phyloP scores from a whole-genome alignment of 179 eudicot genomes.

The Silene noctiflora region DNA sequence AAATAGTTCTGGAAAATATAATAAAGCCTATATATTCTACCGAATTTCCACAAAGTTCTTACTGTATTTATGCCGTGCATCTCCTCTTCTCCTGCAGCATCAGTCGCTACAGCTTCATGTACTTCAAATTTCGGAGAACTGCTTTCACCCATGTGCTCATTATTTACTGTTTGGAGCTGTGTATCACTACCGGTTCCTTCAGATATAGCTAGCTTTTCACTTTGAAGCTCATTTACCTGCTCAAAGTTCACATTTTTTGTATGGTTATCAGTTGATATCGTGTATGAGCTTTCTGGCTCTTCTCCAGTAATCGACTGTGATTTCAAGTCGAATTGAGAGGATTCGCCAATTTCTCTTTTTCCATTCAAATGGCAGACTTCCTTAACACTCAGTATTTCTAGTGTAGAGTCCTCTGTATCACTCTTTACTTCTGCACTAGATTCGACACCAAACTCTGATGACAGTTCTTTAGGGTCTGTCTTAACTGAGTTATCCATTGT shows the following conservation, averaged over 20 bases:
- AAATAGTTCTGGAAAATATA: neutral
- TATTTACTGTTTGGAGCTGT: neutral
- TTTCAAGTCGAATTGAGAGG: neutral
- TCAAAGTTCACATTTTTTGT: no score
- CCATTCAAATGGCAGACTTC: neutral
- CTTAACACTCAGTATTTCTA: neutral
- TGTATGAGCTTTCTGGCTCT: slow-evolving; percentile 1
- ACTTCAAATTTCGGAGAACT: neutral
- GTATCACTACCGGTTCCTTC: slow-evolving; percentile 5
- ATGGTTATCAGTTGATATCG: no score
- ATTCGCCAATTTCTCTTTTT: neutral
- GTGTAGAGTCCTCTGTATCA: neutral
- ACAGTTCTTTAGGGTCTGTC: neutral
- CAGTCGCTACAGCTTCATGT: slow-evolving; percentile 7
- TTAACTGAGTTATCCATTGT: neutral
- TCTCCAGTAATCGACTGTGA: neutral
- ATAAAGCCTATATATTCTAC: neutral
- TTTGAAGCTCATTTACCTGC: no score
- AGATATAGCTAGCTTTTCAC: no score
- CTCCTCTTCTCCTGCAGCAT: slow-evolving; percentile 8
- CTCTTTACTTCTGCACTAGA: neutral
- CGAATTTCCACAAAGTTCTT: neutral
- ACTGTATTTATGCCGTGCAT: neutral
- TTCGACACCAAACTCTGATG: slow-evolving; percentile 3
- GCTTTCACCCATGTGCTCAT: slow-evolving; percentile 5